Conservation (phyloP, 140 eudicot genomes). For the Ambrosia hybrid region DNA sequence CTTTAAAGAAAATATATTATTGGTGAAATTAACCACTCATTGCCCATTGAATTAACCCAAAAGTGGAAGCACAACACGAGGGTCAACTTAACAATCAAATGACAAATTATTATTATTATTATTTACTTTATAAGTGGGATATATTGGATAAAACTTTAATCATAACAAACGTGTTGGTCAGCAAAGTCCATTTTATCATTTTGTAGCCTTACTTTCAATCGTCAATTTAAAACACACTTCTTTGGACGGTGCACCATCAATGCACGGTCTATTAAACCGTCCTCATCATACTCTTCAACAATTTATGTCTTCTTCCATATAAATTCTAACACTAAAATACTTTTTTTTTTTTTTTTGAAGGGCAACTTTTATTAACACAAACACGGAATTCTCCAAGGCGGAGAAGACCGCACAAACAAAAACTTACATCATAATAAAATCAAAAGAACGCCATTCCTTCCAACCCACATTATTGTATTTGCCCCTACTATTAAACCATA, state of each 20-base stretch:
- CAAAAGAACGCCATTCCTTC: no score
- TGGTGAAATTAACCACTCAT: no score
- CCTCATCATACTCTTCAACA: background rate
- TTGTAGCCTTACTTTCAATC: slow-evolving; percentile 36
- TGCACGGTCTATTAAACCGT: no score
- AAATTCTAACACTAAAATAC: background rate
- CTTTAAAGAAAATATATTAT: no score
- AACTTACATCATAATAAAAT: no score
- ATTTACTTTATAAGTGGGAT: slow-evolving; percentile 15
- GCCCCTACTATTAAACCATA: no score
- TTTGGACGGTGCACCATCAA: slow-evolving; percentile 17
- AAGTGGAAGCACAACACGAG: slow-evolving; percentile 23
- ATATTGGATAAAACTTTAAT: slow-evolving; percentile 31
- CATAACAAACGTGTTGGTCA: slow-evolving; percentile 41
- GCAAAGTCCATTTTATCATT: slow-evolving; percentile 30
- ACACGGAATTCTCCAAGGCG: fast-evolving
- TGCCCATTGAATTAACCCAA: background rate
- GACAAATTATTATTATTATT: background rate
- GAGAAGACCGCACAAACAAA: fast-evolving
- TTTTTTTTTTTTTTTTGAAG: no score
- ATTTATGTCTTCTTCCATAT: background rate
- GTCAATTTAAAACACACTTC: slow-evolving; percentile 25
- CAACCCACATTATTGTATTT: no score
- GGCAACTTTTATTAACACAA: no score
- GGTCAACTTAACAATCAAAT: slow-evolving; percentile 27